These are phyloP conservation scores for Parachlorella kessleri DNA, from an alignment of 139 green algal genomes.

Conservation along the genomic window DNA sequence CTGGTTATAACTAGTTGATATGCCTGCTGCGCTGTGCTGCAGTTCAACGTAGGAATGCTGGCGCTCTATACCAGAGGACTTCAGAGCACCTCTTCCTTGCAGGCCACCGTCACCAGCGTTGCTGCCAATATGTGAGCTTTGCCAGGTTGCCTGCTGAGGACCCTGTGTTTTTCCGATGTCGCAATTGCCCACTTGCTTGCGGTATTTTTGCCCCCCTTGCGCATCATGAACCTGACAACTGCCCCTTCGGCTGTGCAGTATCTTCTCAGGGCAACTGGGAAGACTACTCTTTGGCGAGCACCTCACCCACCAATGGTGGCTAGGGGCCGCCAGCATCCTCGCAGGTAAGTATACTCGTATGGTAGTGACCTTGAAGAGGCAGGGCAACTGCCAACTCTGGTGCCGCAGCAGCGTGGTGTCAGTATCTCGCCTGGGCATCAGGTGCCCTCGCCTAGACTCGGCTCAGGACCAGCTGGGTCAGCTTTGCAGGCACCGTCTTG, in stretches of 20 bases:
- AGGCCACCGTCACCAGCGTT: conserved; percentile 3
- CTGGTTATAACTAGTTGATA: neutral
- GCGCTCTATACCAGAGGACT: conserved; percentile 7
- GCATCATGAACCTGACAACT: neutral
- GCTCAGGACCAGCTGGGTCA: neutral
- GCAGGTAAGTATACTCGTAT: neutral
- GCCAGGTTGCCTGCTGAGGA: neutral
- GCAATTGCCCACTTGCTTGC: neutral
- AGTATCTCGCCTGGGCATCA: neutral
- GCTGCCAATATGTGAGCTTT: conserved; percentile 14
- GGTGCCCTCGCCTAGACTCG: neutral
- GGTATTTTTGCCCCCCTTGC: neutral
- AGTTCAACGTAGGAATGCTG: conserved; percentile 19
- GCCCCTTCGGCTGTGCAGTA: neutral
- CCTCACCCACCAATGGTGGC: conserved; percentile 21
- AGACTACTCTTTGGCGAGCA: conserved; percentile 7
- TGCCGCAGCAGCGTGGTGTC: neutral
- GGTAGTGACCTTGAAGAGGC: too few species aligned
- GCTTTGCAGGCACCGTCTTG: too few species aligned
- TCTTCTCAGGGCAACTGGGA: conserved; percentile 16
- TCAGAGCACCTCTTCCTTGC: conserved; percentile 12
- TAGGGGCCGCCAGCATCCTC: conserved; percentile 10
- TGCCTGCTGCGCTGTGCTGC: neutral
- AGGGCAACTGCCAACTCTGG: neutral
- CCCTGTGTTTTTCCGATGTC: neutral